Percentiles rank a stretch among this genome's conserved stretches.
Evolutionary conservation across 495 filamentous ascomycete genomes (phyloP).

Genomic region (Oidiodendron maius): DNA sequence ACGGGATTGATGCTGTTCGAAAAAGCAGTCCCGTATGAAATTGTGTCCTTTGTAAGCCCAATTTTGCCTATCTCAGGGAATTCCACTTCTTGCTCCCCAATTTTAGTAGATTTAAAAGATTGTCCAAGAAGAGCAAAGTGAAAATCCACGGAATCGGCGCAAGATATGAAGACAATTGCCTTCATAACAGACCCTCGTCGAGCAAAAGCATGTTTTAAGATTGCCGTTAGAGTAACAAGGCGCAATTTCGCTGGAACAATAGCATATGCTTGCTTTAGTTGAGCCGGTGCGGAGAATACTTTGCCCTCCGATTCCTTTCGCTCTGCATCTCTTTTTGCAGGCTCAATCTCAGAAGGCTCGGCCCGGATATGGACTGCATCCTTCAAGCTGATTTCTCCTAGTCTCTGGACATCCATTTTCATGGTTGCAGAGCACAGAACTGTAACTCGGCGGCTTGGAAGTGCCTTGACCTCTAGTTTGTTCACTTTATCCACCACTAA

Average conservation of each 20-base stretch:
- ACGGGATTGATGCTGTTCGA: constrained; percentile 43
- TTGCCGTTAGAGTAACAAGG: constrained; percentile 75
- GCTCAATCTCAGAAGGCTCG: constrained; percentile 45
- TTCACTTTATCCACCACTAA: constrained; percentile 32
- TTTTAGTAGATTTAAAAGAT: constrained; percentile 21
- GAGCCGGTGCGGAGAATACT: constrained; percentile 78
- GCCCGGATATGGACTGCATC: constrained; percentile 84
- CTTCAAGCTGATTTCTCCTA: constrained; percentile 91
- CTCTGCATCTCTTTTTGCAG: constrained; percentile 30
- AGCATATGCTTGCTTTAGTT: constrained; percentile 85
- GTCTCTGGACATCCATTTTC: constrained; percentile 88
- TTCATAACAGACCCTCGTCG: constrained; percentile 87
- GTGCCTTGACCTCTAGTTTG: constrained; percentile 38
- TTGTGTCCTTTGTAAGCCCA: constrained; percentile 40
- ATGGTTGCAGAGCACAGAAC: constrained; percentile 95
- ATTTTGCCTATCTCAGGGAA: constrained; percentile 11
- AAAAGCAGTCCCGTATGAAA: constrained; percentile 42
- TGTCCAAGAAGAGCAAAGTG: constrained; percentile 83
- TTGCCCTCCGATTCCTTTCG: constrained; percentile 40
- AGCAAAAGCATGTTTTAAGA: constrained; percentile 79
- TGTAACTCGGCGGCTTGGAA: constrained; percentile 75
- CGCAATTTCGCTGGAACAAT: constrained; percentile 84
- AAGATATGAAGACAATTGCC: constrained; percentile 92
- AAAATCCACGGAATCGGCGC: constrained; percentile 94
- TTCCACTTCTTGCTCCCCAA: constrained; percentile 5